Evolutionary conservation across 2,329 filamentous ascomycete species (phyloP).

Genomic region (Ascochyta pisi): DNA sequence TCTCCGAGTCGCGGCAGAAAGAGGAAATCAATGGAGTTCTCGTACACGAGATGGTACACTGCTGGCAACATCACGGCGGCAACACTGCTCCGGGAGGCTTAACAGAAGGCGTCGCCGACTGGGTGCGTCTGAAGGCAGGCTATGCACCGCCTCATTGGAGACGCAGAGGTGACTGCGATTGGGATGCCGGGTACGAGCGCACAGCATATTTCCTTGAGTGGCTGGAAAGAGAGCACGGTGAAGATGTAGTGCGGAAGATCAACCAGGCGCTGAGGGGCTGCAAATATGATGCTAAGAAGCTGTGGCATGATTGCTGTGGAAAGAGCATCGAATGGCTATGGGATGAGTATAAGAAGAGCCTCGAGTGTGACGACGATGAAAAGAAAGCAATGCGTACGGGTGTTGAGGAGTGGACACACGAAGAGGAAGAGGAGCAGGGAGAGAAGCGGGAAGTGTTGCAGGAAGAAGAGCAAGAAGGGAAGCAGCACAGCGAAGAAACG

Average conservation of each 20-base stretch:
- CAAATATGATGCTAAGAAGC: conserved; percentile 68
- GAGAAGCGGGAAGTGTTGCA: background rate
- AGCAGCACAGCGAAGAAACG: background rate
- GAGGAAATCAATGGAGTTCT: conserved; percentile 82
- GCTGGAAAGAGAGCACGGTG: conserved; percentile 69
- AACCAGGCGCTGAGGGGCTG: conserved; percentile 70
- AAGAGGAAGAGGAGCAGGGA: background rate
- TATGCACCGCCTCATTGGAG: conserved; percentile 87
- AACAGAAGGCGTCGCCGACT: conserved; percentile 92
- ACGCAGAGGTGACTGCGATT: conserved; percentile 63
- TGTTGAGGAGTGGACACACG: background rate
- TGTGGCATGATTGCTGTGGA: conserved; percentile 75
- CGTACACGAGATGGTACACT: conserved; percentile 93
- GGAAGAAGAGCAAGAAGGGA: background rate
- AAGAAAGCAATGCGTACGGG: background rate
- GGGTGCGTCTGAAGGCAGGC: conserved; percentile 78
- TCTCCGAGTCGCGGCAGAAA: conserved; percentile 45
- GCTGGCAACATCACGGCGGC: conserved; percentile 79
- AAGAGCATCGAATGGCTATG: conserved; percentile 72
- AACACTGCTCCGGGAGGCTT: conserved; percentile 69
- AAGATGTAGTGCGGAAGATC: conserved; percentile 62
- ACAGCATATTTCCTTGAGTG: conserved; percentile 93
- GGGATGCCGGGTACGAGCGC: conserved; percentile 89
- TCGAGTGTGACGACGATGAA: conserved; percentile 43
- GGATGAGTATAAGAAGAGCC: conserved; percentile 69